Conservation (phyloP, 139 green algal species). For the Ostreobium quekettii region DNA sequence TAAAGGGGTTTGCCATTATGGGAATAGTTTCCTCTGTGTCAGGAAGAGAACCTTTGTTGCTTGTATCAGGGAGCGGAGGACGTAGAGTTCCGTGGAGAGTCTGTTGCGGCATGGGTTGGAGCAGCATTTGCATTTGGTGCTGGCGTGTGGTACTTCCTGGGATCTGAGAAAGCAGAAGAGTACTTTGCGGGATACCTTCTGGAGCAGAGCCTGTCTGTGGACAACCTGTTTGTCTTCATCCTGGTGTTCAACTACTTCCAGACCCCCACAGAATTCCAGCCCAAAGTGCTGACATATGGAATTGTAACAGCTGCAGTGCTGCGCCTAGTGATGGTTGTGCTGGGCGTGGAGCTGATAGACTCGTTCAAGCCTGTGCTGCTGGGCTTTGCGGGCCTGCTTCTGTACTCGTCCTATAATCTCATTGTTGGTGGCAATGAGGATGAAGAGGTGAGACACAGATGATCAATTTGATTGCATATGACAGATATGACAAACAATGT, state of each 20-base stretch:
- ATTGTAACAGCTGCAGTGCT: slow-evolving; percentile 83
- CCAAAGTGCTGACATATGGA: slow-evolving; percentile 83
- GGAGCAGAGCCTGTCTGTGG: slow-evolving; percentile 89
- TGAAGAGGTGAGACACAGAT: slow-evolving; percentile 47
- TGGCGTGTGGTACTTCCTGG: slow-evolving; percentile 49
- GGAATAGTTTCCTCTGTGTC: no score
- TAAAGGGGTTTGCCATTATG: no score
- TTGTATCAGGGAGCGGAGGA: slow-evolving; percentile 2
- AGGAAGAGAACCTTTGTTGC: no score
- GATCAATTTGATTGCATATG: no score
- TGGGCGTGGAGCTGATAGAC: slow-evolving; percentile 68
- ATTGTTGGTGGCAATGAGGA: slow-evolving; percentile 33
- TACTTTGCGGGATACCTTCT: slow-evolving; percentile 94
- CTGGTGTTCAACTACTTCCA: slow-evolving; percentile 93
- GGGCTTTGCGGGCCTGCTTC: slow-evolving; percentile 85
- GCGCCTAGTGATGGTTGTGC: slow-evolving; percentile 72
- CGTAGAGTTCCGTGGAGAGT: slow-evolving; percentile 32
- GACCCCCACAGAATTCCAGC: slow-evolving; percentile 56
- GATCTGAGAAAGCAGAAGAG: slow-evolving; percentile 44
- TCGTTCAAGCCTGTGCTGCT: slow-evolving; percentile 83
- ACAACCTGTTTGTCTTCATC: slow-evolving; percentile 99
- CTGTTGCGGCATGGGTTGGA: slow-evolving; percentile 44
- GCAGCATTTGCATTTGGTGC: slow-evolving; percentile 58
- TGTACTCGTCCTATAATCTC: slow-evolving; percentile 73
- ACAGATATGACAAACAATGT: no score